Percentiles rank a stretch among this genome's conserved stretches.
These are phyloP conservation scores for Casaregolazyma suthepensis DNA, from an alignment of 1,139 yeast genomes.

Conservation along the genomic window DNA sequence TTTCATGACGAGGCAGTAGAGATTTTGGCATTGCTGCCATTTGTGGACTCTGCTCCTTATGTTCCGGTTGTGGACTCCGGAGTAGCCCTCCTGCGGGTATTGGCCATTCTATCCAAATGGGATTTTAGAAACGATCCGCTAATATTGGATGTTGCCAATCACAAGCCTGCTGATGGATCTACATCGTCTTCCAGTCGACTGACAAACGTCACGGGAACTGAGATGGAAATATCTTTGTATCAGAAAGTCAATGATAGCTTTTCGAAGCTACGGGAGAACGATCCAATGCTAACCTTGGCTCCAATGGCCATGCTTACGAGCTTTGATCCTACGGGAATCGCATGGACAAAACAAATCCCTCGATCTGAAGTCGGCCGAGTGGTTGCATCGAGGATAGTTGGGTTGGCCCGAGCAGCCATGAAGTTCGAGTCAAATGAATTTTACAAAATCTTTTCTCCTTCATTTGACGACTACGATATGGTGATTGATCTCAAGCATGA, in stretches of 20 bases:
- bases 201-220: constrained; percentile 44
- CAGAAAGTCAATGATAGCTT: constrained; percentile 62
- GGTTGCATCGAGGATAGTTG: constrained; percentile 84
- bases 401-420: constrained; percentile 69
- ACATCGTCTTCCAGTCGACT: constrained; percentile 21
- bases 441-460: constrained; percentile 62
- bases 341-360: constrained; percentile 70
- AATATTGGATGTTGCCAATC: constrained; percentile 59
- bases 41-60: constrained; percentile 82
- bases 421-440: constrained; percentile 36
- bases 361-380: constrained; percentile 44
- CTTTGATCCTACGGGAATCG: constrained; percentile 74
- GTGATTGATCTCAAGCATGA: constrained; percentile 34
- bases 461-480: constrained; percentile 77
- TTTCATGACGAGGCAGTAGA: constrained; percentile 76
- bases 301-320: constrained; percentile 80
- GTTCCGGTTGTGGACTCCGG: constrained; percentile 71
- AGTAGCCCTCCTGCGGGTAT: constrained; percentile 71
- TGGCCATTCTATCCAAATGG: constrained; percentile 74
- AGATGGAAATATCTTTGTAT: constrained; percentile 54
- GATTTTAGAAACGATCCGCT: constrained; percentile 90
- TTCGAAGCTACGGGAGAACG: constrained; percentile 58
- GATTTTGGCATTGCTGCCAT: constrained; percentile 72
- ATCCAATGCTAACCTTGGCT: constrained; percentile 73
- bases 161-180: constrained; percentile 34